Evolutionary conservation across 495 filamentous ascomycete genomes (phyloP), one percentile per base, ranked within the genome.

Genomic region (Penicillium paxilli): DNA sequence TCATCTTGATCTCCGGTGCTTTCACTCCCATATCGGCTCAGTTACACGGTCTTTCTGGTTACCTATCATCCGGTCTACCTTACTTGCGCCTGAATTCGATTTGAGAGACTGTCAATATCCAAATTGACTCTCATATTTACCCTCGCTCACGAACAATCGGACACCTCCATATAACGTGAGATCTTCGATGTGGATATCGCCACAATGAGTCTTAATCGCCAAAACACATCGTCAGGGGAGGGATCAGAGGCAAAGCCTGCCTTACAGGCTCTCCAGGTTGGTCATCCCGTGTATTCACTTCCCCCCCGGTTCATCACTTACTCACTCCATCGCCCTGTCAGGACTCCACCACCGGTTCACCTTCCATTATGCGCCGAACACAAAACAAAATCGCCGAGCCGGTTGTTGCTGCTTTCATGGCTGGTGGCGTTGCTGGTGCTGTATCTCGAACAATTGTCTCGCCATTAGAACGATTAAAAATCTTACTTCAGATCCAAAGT

Each of bases 371-470:
- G 19, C 30, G 44, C 33, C 54, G 45, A 46, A 54, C 60, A 16
- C 70, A 45, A 53, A 59, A 49, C 11, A 69, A 52, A n/a, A 40
- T 76, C 14, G 60, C 73, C 8, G 72, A 96, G 59, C 92, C 93
- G 14, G 85, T 97, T 28, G 74, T 89, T 14, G 92, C 94, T 19
- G 91, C 95, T 44, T 98, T 98, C 60, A 83, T 95, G 64, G 95
- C 91, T n/a, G 94, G 94, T 46, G 94, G 94, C 55, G 86, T 96
- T 12, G 94, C 94, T 4, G 94, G 94, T 54, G 94, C 94, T n/a
- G 92, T 98, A 19, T 97, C 92, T 33, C 83, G 94, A 60, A 98
- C 94, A 3, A 93, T 98, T 33, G 94, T 98, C 1, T 96, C 92
- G 26, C 94, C 94, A 12, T 82, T 98, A 30, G 94, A 98, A 70